A percentile compares a stretch with the other conserved stretches of the same genome.
Evolutionary conservation across 140 eudicot species (phyloP).

Genomic region (Oenanthe javanica): DNA sequence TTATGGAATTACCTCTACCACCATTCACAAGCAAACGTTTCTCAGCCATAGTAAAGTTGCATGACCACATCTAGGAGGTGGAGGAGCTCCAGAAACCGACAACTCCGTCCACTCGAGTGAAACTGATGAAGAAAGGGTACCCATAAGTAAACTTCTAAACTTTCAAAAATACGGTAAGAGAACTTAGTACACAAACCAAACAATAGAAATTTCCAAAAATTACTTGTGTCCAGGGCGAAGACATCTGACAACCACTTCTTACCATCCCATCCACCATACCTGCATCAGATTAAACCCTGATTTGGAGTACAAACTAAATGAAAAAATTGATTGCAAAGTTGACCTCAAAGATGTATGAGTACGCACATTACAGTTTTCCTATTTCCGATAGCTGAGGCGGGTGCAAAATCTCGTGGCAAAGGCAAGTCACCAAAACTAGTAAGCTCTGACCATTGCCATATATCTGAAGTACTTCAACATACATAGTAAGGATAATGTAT

Average conservation of each 20-base stretch:
- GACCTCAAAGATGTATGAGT: background rate
- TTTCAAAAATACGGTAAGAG: background rate
- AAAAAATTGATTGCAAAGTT: background rate
- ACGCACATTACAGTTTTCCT: constrained; percentile 87
- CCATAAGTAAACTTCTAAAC: background rate
- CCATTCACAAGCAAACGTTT: constrained; percentile 92
- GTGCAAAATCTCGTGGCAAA: constrained; percentile 92
- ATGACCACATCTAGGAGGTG: constrained; percentile 98
- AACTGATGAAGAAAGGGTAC: constrained; percentile 35
- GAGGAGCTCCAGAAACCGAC: constrained; percentile 76
- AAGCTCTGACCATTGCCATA: constrained; percentile 99
- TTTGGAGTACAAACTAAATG: constrained; percentile 5
- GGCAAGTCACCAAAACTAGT: constrained; percentile 98
- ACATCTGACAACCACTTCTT: constrained; percentile 95
- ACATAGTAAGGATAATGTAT: background rate
- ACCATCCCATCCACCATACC: constrained; percentile 99
- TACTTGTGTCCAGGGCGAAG: constrained; percentile 86
- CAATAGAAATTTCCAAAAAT: constrained; percentile 4
- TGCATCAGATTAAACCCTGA: constrained; percentile 21
- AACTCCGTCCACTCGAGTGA: constrained; percentile 96
- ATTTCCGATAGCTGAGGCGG: constrained; percentile 93
- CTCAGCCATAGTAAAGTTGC: constrained; percentile 96
- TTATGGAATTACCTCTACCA: constrained; percentile 69
- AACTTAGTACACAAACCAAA: background rate
- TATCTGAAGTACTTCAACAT: constrained; percentile 42